Evolutionary conservation across 2,329 filamentous ascomycete species (phyloP), one percentile per base, ranked within the genome.

Genomic region (Xylariaceae sp.): DNA sequence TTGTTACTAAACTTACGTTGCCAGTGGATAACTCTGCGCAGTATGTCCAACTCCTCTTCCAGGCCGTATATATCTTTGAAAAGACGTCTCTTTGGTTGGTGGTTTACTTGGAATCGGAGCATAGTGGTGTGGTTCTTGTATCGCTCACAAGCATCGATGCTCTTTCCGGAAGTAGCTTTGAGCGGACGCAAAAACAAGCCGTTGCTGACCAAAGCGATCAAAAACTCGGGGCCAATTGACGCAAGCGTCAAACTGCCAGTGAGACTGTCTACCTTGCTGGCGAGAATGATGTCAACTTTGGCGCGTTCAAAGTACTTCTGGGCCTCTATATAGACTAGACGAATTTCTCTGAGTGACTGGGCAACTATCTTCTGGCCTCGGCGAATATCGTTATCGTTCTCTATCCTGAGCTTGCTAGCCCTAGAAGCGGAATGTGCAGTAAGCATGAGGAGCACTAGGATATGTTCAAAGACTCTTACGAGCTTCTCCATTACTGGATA

Each of bases 1-100:
- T 57, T 45, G n/a, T 26, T 21, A 40, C 49, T 52, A 42, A 57
- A 60, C n/a, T 57, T 60, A 20, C 32, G 41, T 43, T 60, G 54
- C 54, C 54, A 60, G 9, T 47, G 20, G 32, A 52, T 57, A 9
- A 60, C 50, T 16, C 40, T 47, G 16, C 40, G 54, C 21, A 60
- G 26, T n/a, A 52, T 55, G 9, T 45, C 48, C 10, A 60, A 44
- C 20, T 60, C 58, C 20, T 60, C 54, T 19, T 53, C 58, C 20
- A 55, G 21, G 19, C 48, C 51, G 29, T 52, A 48, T 40, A 60
- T 57, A 23, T 57, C 50, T 7, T 47, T 40, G 20, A 57, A 54
- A 14, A 57, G 48, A 7, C 53, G 41, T 41, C 53, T 57, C 56
- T 55, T 52, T 5, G 52, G 56, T 7, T 45, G 41, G 12, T 52